These are phyloP conservation scores for Scedosporium dehoogii DNA, from an alignment of 2,329 filamentous ascomycete species.

Conservation along the genomic window DNA sequence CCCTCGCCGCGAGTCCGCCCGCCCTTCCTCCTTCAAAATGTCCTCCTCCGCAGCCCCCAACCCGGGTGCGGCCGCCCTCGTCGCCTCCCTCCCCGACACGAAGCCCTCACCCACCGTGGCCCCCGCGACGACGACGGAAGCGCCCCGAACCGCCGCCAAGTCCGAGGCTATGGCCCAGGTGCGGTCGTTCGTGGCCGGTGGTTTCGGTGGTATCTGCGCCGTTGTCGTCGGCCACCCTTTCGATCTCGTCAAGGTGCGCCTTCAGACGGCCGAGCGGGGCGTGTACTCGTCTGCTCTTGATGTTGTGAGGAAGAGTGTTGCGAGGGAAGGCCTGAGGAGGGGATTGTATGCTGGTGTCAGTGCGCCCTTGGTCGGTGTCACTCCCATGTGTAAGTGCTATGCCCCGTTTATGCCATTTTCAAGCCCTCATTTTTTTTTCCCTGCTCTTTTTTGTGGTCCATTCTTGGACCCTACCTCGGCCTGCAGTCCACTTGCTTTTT, in stretches of 20 bases:
- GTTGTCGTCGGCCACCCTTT: constrained; percentile 95
- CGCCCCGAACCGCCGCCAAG: constrained; percentile 4
- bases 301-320: constrained; percentile 80
- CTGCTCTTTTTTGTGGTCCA: neutral
- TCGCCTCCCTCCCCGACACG: neutral
- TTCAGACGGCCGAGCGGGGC: constrained; percentile 92
- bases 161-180: constrained; percentile 41
- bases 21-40: neutral
- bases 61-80: neutral
- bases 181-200: constrained; percentile 78
- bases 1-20: neutral
- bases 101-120: neutral
- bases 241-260: constrained; percentile 91
- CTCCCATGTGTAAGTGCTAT: constrained; percentile 82
- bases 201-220: constrained; percentile 87
- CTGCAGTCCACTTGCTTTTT: too few relatives aligned
- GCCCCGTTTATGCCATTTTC: too few relatives aligned
- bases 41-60: neutral
- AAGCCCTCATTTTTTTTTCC: neutral
- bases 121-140: neutral
- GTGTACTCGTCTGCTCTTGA: constrained; percentile 87
- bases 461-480: neutral
- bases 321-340: constrained; percentile 68
- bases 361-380: constrained; percentile 88
- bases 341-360: constrained; percentile 96